Evolutionary conservation across 148 eudicot species (phyloP).

Genomic region (Cornus suecica): DNA sequence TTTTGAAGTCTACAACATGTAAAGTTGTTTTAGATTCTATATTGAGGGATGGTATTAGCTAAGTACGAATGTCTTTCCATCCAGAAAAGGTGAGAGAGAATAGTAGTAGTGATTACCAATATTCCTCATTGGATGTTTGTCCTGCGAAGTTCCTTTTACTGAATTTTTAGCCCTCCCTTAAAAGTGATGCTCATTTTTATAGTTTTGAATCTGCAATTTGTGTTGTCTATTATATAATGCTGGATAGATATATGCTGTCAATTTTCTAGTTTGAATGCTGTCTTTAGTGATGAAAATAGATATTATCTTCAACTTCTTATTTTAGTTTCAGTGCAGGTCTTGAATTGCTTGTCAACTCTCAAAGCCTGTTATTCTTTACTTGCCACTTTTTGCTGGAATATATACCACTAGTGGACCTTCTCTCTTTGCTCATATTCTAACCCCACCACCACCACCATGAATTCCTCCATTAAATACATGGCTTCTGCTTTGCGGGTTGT

Average conservation of each 20-base stretch:
- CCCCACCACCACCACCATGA: neutral
- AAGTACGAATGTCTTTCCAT: constrained; percentile 14
- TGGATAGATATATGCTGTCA: neutral
- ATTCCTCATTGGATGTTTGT: constrained; percentile 4
- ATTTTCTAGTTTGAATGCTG: neutral
- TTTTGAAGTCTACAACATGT: neutral
- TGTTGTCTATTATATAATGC: neutral
- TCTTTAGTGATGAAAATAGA: neutral
- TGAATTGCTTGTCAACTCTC: constrained; percentile 13
- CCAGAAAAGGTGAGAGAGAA: neutral
- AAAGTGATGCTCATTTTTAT: neutral
- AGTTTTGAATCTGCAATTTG: too few species aligned
- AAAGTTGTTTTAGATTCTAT: constrained; percentile 7
- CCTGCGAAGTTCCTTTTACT: neutral
- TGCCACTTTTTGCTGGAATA: constrained; percentile 31
- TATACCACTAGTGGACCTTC: constrained; percentile 19
- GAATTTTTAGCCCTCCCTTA: constrained; percentile 6
- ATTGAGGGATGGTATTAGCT: constrained; percentile 1
- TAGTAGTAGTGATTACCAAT: neutral
- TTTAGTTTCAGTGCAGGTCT: too few species aligned
- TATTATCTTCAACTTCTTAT: too few species aligned
- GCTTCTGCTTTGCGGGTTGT: constrained; percentile 1
- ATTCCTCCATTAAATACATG: constrained; percentile 14
- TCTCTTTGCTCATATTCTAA: too few species aligned
- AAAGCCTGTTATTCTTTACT: constrained; percentile 31